phyloP scores from a whole-genome alignment of 768 basidiomycete species.

The Exsudoporus frostii region DNA sequence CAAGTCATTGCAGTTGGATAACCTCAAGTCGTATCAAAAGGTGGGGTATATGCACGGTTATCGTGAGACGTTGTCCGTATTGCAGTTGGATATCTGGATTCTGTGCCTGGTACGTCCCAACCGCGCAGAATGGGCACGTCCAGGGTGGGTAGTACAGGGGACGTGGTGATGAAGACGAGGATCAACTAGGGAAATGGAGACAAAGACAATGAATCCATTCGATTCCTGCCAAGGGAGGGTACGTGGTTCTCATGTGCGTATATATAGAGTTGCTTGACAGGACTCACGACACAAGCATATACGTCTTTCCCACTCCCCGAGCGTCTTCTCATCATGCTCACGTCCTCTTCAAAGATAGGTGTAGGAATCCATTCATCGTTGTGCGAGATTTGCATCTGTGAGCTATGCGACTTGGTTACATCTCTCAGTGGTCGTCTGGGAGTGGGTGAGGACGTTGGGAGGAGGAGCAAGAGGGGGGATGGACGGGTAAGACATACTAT shows the following conservation, averaged over 20 bases:
- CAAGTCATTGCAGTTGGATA: conserved; percentile 89
- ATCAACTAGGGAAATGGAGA: conserved; percentile 85
- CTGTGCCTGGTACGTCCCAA: conserved; percentile 44
- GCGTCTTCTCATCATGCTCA: conserved; percentile 79
- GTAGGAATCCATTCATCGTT: conserved; percentile 88
- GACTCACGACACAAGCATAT: conserved; percentile 71
- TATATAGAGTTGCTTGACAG: background rate
- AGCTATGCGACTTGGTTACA: conserved; percentile 81
- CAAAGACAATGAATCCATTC: conserved; percentile 95
- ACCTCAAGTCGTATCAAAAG: conserved; percentile 97
- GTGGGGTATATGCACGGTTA: conserved; percentile 99
- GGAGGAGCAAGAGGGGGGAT: conserved; percentile 34
- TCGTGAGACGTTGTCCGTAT: conserved; percentile 65
- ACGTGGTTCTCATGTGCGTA: conserved; percentile 31
- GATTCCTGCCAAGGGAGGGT: conserved; percentile 95
- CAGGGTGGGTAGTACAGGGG: conserved; percentile 2
- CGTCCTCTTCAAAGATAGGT: too few relatives aligned
- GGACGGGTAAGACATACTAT: conserved; percentile 8
- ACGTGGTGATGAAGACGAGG: conserved; percentile 37
- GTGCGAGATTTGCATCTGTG: conserved; percentile 87
- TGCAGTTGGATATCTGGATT: conserved; percentile 72
- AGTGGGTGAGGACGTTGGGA: conserved; percentile 61
- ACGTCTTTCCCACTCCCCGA: conserved; percentile 90
- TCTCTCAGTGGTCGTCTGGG: conserved; percentile 72
- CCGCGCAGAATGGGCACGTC: conserved; percentile 2